Base-by-base conservation (phyloP, 108 stramenopile genomes). In the Cyclostephanos tholiformis region DNA sequence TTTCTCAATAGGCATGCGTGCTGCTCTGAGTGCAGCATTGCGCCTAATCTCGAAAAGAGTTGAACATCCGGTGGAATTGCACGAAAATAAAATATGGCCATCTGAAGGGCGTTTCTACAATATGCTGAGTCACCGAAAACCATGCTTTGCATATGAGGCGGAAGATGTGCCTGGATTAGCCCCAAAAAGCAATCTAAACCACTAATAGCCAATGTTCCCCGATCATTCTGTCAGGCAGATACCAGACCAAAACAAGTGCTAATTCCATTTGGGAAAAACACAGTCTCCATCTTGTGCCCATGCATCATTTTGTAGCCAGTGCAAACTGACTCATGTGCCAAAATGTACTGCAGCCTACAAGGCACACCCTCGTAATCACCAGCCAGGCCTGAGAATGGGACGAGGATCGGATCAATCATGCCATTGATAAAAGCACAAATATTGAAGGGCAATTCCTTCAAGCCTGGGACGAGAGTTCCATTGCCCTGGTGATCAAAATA, bases 341-440 rank as follows among this genome's bases (percentile, higher is more conserved):
- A 22, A 6, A 23, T 69, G 58, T 2, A 38, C 67, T 38, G 58
- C 67, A 52, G 67, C 66, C 23, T 67, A 66, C 44, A 27, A n/a
- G n/a, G n/a, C n/a, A n/a, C n/a, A n/a, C 25, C 30, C n/a, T 50
- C 65, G 52, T 67, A 75, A 51, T 75, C 65, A n/a, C 74, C 74
- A 58, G 22, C 41, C 6, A 67, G 74, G 25, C 74, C 74, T 41
- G 66, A 75, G 32, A 68, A 50, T 41, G 67, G 74, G 11, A 22
- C 19, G 52, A 32, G 23, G 46, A 48, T 44, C 48, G 13, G 32
- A 38, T 75, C 67, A 68, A 75, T 68, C 6, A 52, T 58, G n/a
- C n/a, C n/a, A n/a, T n/a, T n/a, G n/a, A n/a, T n/a, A n/a, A n/a
- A n/a, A n/a, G n/a, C n/a, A n/a, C n/a, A n/a, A n/a, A n/a, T n/a